Base-by-base conservation (phyloP, 2,329 filamentous ascomycete genomes). In the Trematosphaeria pertusa region DNA sequence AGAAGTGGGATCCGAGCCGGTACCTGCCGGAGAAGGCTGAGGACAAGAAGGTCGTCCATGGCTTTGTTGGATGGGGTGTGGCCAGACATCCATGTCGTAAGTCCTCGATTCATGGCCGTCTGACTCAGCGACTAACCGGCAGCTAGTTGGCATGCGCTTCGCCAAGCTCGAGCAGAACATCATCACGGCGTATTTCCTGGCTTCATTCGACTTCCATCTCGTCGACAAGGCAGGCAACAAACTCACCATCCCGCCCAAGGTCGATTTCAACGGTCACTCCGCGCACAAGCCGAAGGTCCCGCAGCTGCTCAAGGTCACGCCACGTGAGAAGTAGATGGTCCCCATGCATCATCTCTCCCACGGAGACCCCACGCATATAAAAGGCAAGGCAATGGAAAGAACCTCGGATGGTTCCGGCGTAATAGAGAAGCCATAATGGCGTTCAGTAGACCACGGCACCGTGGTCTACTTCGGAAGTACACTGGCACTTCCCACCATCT, bases 131-230 rank as follows among this genome's bases (percentile, higher is more conserved):
- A 22, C 45, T 48, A 33, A 59, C 30, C 2, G 14, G 14, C 10
- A 26, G 12, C 12, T 56, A 53, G 54, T 55, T n/a, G 54, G 50
- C 18, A 58, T 64, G 72, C 73, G 70, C 43, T 81, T 83, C 59
- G 80, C 81, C 1, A 82, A 82, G 52, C 64, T 83, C 1, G 79
- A 83, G 58, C 75, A 77, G 44, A 76, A 73, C 39, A 63, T 82
- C 48, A 77, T 81, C 21, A 74, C 72, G 0, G 78, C 77, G 1
- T 74, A 77, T 36, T 81, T 81, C 45, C 43, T 80, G 12, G 74
- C 79, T 3, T 72, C 71, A 32, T 82, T 81, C 43, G 75, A 81
- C 44, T 78, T 76, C 45, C 56, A 69, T 8, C 65, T 80, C 3
- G 57, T 61, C n/a, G 73, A 82, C 32, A 61, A 62, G 33, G 43